Evolutionary conservation across 2,329 filamentous ascomycete genomes (phyloP).

Genomic region (Venturia aucupariae): DNA sequence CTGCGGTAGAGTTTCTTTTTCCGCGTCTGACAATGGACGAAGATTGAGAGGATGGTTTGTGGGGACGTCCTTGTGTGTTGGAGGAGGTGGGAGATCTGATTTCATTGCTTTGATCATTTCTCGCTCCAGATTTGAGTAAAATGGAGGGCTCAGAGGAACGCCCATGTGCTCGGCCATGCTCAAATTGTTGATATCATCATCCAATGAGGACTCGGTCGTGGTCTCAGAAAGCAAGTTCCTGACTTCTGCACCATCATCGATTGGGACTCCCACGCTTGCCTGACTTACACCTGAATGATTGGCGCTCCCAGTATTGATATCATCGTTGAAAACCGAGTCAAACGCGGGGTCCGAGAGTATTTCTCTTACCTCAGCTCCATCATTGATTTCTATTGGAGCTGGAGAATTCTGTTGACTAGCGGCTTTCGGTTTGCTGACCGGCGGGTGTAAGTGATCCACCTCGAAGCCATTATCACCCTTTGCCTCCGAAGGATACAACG

Average conservation of each 20-base stretch:
- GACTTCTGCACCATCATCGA: not conserved
- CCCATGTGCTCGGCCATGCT: not conserved
- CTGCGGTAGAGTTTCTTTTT: slow-evolving; percentile 1
- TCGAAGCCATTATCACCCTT: not conserved
- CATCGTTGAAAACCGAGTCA: not conserved
- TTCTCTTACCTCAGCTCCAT: slow-evolving; percentile 15
- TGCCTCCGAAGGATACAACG: not conserved
- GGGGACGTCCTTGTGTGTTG: slow-evolving; percentile 9
- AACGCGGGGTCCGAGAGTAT: slow-evolving; percentile 13
- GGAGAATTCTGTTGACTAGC: not conserved
- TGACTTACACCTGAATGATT: not conserved
- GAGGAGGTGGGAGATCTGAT: slow-evolving; percentile 13
- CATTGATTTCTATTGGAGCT: slow-evolving; percentile 1
- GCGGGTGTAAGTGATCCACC: not conserved
- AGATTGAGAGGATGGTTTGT: slow-evolving; percentile 11
- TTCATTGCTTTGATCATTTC: slow-evolving; percentile 1
- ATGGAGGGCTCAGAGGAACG: not conserved
- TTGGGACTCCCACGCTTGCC: not conserved
- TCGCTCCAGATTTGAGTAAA: slow-evolving; percentile 10
- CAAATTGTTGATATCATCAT: not conserved
- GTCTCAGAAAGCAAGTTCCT: not conserved
- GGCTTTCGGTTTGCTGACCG: not conserved
- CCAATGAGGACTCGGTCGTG: not conserved
- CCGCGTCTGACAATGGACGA: slow-evolving; percentile 7
- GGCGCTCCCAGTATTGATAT: not conserved